Base-by-base conservation (phyloP, 1,284 basidiomycete species). In the Ceratobasidium sp. region DNA sequence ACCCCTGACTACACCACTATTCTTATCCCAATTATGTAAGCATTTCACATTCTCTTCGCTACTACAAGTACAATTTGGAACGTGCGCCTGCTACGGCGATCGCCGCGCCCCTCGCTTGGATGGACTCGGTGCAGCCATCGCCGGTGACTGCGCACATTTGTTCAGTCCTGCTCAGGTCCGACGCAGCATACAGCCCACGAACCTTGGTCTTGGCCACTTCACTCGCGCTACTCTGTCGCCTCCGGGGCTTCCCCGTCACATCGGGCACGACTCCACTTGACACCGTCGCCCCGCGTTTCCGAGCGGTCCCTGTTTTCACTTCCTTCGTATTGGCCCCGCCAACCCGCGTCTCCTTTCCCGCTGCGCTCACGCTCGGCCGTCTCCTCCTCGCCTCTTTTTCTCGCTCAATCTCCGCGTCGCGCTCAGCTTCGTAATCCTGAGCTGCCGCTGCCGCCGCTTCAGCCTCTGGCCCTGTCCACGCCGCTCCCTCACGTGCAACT, bases 401-500 rank as follows among this genome's bases (percentile, higher is more conserved):
- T 45, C 58, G 75, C 39, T 78, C 75, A 70, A 77, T 77, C 69
- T 77, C 76, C 30, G 74, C 74, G 16, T 73, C 70, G 21, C 76
- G 67, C 67, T 78, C 74, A 23, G 75, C 73, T 14, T 74, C 76
- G 58, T 78, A 76, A 39, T 77, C 61, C n/a, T 46, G 10, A 3
- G 34, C 61, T 21, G 61, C 61, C 8, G 46, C 28, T 8, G 46
- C 61, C 1, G 61, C 61, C 30, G 46, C 74, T 28, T 80, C 79
- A 5, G 80, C 80, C 28, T 75, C 76, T 16, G 79, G 75, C n/a
- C 80, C 78, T 2, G 76, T 77, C 80, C 80, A 82, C 9, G 48
- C 69, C 43, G 77, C 77, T 21, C 80, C 81, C 53, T 75, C 73
- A 71, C 80, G 77, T 71, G 32, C 75, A 72, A 64, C 76, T 76